Evolutionary conservation across 768 basidiomycete species (phyloP), one percentile per base, ranked within the genome.

Genomic region (Mycena alexandri): DNA sequence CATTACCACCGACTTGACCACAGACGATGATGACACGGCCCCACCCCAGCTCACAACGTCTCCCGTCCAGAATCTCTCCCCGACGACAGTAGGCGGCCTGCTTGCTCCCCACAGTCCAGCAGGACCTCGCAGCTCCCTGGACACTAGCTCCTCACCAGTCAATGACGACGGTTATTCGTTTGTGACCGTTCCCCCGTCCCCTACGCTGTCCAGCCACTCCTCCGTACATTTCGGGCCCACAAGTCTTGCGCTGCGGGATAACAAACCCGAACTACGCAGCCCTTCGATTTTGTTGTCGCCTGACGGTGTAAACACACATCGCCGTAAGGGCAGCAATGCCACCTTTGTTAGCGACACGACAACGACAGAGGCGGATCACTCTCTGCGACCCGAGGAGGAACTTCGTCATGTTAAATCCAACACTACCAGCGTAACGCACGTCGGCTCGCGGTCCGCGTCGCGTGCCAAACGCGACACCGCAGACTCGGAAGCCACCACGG

Each of bases 171-270:
- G 79, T 42, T 79, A 80, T 24, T 84, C 77, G 0, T 73, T 77
- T 10, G 63, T 77, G 5, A 67, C 67, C 11, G 76, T 78, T 1
- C 93, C 93, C 0, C 92, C 93, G 0, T 94, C 93, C 0, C 93
- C 93, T 1, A 93, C 93, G 0, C 82, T 93, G 12, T 93, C 93
- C 0, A 86, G 83, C 3, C 84, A 82, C 17, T 91, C 90, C 3
- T 87, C 87, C 0, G 84, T 86, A 0, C 86, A 89, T 38, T 93
- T 90, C 22, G 78, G 75, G 3, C 77, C 76, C 0, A 85, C 86
- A 4, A 80, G 89, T 9, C 79, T 88, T 5, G 83, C 84, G 5
- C 75, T 95, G 52, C 87, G 93, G 42, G 87, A 90, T 47, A 94
- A 93, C 73, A 84, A 85, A 44, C 93, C 91, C 0, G 85, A 90